Evolutionary conservation across 257 asterid genomes (phyloP), one percentile per base, ranked within the genome.

Genomic region (Ilex asprella): DNA sequence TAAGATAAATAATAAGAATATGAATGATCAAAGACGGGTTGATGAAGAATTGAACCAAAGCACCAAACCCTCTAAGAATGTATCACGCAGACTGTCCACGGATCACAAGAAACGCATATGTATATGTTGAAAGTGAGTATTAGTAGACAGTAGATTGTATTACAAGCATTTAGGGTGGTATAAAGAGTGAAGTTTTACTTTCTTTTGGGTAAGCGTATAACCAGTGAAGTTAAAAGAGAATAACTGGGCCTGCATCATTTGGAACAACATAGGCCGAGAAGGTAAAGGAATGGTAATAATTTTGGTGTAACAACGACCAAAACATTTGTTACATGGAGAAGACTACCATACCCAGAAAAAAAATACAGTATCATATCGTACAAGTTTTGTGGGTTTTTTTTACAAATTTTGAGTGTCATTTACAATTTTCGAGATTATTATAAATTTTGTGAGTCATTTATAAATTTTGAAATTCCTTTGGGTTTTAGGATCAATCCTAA

Each of bases 1-100:
- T 46, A 3, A 35, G 75, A 73, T 77, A 80, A 78, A 86, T 82
- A 61, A 78, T 78, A 78, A 79, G 73, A 80, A 74, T 78, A 85
- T 81, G 83, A 74, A 78, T 70, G 67, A 68, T 76, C 61, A 78
- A 73, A 61, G 70, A 55, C 7, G 75, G 62, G 49, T 72, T 69
- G 46, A 60, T 46, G 67, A 50, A 56, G 47, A 63, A 81, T 76
- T 41, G 82, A 67, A 69, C 59, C 68, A 68, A 35, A 35, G 65
- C 62, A 74, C 77, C 76, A 73, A 74, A 67, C 79, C 71, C 87
- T 62, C 71, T 72, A 72, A 76, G 76, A 71, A 74, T 66, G 65
- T 39, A 56, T 71, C 58, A 76, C 72, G 69, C 62, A 75, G 71
- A 67, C 78, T 72, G 51, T 66, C 78, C 81, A 71, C 79, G 69